These are phyloP conservation scores for Rubus idaeus DNA, from an alignment of 306 rosid genomes.

Conservation along the genomic window DNA sequence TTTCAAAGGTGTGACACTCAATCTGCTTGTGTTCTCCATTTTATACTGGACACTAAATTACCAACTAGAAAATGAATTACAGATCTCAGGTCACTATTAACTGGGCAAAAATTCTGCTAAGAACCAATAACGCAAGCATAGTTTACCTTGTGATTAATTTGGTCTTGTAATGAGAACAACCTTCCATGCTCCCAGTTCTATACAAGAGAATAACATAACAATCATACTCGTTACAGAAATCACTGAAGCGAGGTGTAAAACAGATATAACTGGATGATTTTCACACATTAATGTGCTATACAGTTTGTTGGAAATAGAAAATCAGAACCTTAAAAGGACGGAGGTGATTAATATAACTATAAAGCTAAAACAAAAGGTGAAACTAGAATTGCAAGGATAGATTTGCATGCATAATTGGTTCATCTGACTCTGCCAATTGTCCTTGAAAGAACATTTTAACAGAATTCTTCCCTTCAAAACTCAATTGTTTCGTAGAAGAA, in stretches of 20 bases:
- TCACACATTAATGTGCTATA: not conserved
- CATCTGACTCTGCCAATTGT: not conserved
- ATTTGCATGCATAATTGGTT: constrained; percentile 2
- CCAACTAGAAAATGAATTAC: constrained; percentile 14
- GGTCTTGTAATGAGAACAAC: constrained; percentile 83
- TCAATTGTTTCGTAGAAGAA: not conserved
- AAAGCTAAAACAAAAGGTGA: not conserved
- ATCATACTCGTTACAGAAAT: not conserved
- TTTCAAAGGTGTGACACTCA: constrained; percentile 13
- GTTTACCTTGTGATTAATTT: constrained; percentile 78
- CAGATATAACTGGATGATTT: constrained; percentile 11
- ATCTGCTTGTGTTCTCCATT: constrained; percentile 9
- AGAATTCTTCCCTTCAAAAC: not conserved
- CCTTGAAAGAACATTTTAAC: not conserved
- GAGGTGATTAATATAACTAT: not conserved
- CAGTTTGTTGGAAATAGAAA: not conserved
- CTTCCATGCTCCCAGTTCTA: constrained; percentile 81
- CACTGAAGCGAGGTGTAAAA: not conserved
- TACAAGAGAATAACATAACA: constrained; percentile 17
- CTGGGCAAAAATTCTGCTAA: constrained; percentile 6
- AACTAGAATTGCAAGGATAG: not conserved
- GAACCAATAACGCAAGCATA: constrained; percentile 18
- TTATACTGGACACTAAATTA: constrained; percentile 12
- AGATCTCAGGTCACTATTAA: constrained; percentile 4
- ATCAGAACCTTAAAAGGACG: constrained; percentile 7